Percentiles rank a stretch among this genome's conserved stretches.
Conservation (phyloP, 257 asterid genomes). For the Plantago ovata region DNA sequence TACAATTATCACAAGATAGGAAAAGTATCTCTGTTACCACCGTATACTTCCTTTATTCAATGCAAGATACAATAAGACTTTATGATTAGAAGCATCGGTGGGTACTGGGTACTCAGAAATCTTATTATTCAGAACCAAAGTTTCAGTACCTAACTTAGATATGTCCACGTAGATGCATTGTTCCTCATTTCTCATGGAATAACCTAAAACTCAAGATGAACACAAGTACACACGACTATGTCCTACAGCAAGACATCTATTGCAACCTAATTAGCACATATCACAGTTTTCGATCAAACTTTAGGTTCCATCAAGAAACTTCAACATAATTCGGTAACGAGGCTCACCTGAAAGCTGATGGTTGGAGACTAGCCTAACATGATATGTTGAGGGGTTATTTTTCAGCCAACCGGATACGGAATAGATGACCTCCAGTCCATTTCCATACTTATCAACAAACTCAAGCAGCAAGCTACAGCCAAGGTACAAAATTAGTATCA, state of each 20-base stretch:
- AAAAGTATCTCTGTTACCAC: constrained; percentile 4
- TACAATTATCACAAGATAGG: constrained; percentile 12
- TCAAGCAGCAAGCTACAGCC: constrained; percentile 67
- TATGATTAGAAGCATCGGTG: too few species aligned
- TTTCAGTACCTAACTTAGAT: too few species aligned
- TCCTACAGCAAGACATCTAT: constrained; percentile 1
- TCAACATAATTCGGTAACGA: constrained; percentile 2
- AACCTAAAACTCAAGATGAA: too few species aligned
- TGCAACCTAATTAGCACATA: constrained; percentile 2
- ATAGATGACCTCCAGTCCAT: constrained; percentile 60
- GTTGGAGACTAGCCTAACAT: constrained; percentile 63
- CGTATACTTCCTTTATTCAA: constrained; percentile 5
- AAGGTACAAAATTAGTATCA: constrained; percentile 7
- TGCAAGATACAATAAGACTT: too few species aligned
- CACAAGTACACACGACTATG: background rate
- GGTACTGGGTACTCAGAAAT: too few species aligned
- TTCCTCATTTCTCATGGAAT: too few species aligned
- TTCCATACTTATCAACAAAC: constrained; percentile 67
- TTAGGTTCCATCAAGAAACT: background rate
- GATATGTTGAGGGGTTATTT: constrained; percentile 60
- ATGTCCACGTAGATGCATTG: too few species aligned
- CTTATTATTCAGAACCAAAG: too few species aligned
- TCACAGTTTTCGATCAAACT: constrained; percentile 1
- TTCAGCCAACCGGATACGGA: constrained; percentile 86
- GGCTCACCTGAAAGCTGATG: constrained; percentile 70